phyloP scores from a whole-genome alignment of 768 basidiomycete species.

The Suillus discolor region DNA sequence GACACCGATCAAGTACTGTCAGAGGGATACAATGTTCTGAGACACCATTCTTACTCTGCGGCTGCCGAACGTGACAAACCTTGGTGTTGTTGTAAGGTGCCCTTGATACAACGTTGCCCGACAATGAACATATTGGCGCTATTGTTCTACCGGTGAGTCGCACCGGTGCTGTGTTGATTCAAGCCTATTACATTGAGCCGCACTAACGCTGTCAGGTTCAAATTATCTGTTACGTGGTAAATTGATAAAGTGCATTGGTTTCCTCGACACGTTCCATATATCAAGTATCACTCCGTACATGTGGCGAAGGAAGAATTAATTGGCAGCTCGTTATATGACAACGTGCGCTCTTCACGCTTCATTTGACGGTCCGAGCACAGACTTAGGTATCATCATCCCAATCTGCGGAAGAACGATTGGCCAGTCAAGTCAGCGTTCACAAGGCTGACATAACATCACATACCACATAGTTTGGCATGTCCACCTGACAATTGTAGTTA shows the following conservation, averaged over 20 bases:
- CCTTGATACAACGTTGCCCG: not conserved
- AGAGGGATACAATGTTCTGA: not conserved
- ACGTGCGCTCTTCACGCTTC: constrained; percentile 3
- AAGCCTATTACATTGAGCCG: not conserved
- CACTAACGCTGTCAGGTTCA: not conserved
- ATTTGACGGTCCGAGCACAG: constrained; percentile 34
- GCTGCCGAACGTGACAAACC: not conserved
- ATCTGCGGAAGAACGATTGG: constrained; percentile 35
- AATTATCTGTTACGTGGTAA: too few relatives aligned
- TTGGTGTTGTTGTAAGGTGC: not conserved
- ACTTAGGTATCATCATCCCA: constrained; percentile 57
- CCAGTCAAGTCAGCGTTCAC: not conserved
- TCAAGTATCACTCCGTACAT: not conserved
- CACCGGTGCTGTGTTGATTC: not conserved
- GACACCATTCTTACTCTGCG: not conserved
- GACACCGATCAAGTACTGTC: not conserved
- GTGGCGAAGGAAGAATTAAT: not conserved
- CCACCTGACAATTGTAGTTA: constrained; percentile 41
- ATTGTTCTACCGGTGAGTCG: not conserved
- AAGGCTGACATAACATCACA: constrained; percentile 20
- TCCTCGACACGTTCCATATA: not conserved
- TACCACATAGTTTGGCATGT: constrained; percentile 69
- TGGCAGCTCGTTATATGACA: not conserved
- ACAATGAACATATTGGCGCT: not conserved
- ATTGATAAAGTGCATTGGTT: not conserved